Percentiles rank a stretch among this genome's conserved stretches.
Conservation (phyloP, 306 rosid genomes). For the Fragaria nilgerrensis region DNA sequence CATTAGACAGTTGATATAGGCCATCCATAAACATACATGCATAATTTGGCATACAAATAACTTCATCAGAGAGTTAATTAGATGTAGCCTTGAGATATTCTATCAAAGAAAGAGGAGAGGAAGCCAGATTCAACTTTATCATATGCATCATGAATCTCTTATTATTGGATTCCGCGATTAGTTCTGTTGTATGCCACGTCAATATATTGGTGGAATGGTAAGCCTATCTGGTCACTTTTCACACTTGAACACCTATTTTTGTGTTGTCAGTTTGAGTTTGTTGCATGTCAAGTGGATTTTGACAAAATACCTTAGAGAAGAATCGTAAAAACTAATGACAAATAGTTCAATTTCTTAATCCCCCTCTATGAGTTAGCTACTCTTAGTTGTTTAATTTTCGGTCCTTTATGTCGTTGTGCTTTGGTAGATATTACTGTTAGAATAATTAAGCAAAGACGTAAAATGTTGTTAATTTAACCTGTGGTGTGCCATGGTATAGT, state of each 20-base stretch:
- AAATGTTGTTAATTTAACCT: not conserved
- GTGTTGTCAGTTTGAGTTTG: not conserved
- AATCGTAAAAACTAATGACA: not conserved
- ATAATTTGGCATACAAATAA: not conserved
- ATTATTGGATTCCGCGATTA: not conserved
- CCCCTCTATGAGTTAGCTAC: not conserved
- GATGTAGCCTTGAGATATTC: not conserved
- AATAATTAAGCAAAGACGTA: not conserved
- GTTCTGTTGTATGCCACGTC: not conserved
- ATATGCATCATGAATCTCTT: not conserved
- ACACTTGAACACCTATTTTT: not conserved
- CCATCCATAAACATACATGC: not conserved
- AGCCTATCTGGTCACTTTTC: not conserved
- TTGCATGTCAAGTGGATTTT: not conserved
- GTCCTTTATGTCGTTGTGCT: not conserved
- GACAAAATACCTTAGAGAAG: not conserved
- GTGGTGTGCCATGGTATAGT: not conserved
- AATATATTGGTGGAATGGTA: not conserved
- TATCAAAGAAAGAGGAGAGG: not conserved
- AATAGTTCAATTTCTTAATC: not conserved
- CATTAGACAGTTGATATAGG: not conserved
- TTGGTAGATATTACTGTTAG: not conserved
- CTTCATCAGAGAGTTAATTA: not conserved
- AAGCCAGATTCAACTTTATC: not conserved
- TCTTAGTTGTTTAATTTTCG: not conserved